phyloP scores from a whole-genome alignment of 2,329 filamentous ascomycete species.

The Aspergillus candidus region DNA sequence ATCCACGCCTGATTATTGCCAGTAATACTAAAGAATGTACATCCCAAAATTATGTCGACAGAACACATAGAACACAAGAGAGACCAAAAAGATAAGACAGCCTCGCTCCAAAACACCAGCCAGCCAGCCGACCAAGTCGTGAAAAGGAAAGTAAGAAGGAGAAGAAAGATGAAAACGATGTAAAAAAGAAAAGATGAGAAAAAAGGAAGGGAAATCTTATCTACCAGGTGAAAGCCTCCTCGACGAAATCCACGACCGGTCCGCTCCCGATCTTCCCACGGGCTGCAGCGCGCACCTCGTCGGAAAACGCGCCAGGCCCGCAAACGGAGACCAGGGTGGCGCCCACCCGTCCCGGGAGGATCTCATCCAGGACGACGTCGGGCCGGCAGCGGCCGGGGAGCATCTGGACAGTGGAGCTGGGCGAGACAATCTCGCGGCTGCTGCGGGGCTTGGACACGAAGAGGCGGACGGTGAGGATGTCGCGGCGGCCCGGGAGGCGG shows the following conservation, averaged over 20 bases:
- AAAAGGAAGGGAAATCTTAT: constrained; percentile 1
- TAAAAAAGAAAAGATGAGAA: not conserved
- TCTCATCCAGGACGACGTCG: constrained; percentile 51
- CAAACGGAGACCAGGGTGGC: constrained; percentile 58
- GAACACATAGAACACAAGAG: too few relatives aligned
- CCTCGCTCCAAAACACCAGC: too few relatives aligned
- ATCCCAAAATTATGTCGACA: too few relatives aligned
- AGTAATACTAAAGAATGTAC: too few relatives aligned
- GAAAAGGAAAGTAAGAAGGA: not conserved
- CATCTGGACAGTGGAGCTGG: constrained; percentile 57
- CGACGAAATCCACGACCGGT: constrained; percentile 55
- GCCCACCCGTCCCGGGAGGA: constrained; percentile 50
- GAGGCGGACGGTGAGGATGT: constrained; percentile 55
- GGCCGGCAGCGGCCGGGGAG: constrained; percentile 54
- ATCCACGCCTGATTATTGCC: too few relatives aligned
- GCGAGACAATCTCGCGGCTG: constrained; percentile 48
- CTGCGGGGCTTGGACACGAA: constrained; percentile 58
- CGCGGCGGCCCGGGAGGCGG: constrained; percentile 52
- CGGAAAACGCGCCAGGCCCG: constrained; percentile 57
- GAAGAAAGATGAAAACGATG: not conserved
- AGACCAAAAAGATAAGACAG: too few relatives aligned
- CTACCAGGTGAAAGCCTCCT: constrained; percentile 61
- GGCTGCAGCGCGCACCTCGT: constrained; percentile 53
- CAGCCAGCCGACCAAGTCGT: too few relatives aligned
- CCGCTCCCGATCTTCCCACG: constrained; percentile 47